A percentile compares a stretch with the other conserved stretches of the same genome.
Evolutionary conservation across 352 stramenopile species (phyloP).

Genomic region (Blastocystis sp.): DNA sequence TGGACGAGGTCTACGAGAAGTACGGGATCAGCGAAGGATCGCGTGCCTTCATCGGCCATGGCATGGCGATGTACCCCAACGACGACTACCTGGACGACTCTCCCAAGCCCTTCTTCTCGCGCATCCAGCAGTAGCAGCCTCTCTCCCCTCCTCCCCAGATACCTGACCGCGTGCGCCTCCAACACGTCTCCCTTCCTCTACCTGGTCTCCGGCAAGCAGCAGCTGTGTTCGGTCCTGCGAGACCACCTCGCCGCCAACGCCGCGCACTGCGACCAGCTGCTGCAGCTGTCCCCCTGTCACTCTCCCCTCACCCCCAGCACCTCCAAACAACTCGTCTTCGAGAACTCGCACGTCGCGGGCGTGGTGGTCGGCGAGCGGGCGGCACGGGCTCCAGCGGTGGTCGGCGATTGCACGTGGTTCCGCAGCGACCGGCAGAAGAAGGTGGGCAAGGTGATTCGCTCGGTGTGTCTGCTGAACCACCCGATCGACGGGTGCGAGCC

Average conservation of each 20-base stretch:
- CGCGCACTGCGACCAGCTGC: constrained; percentile 8
- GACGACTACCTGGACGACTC: constrained; percentile 71
- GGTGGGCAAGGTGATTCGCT: constrained; percentile 85
- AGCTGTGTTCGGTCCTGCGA: not conserved
- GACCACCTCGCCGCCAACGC: not conserved
- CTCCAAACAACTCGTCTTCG: constrained; percentile 58
- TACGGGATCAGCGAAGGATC: constrained; percentile 92
- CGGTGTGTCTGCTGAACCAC: constrained; percentile 97
- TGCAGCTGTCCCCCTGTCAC: not conserved
- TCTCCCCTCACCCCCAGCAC: not conserved
- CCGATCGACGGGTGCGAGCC: constrained; percentile 85
- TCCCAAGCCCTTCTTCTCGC: constrained; percentile 78
- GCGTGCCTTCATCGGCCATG: constrained; percentile 96
- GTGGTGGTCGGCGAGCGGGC: constrained; percentile 75
- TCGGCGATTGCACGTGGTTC: constrained; percentile 97
- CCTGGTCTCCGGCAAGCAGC: constrained; percentile 4
- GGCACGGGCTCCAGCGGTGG: constrained; percentile 88
- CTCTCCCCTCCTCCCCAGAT: not conserved
- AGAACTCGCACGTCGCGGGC: constrained; percentile 80
- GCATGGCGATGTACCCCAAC: constrained; percentile 82
- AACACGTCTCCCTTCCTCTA: constrained; percentile 32
- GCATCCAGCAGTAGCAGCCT: not conserved
- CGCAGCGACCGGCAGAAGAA: constrained; percentile 76
- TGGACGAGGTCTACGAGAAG: constrained; percentile 91
- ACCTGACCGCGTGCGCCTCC: not conserved